Evolutionary conservation across 257 asterid species (phyloP).

Genomic region (Euphrasia confusa): DNA sequence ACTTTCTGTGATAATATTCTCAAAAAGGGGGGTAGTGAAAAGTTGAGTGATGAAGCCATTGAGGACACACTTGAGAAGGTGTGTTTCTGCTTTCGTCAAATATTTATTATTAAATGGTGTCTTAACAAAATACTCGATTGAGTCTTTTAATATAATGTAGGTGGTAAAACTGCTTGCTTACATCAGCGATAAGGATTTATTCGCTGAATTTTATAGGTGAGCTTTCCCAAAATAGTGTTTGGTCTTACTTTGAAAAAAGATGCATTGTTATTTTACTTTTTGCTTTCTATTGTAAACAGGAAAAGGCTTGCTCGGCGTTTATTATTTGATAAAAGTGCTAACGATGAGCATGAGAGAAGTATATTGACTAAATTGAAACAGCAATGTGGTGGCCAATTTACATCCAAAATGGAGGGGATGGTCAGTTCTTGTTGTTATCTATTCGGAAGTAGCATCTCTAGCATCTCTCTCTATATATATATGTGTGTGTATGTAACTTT

Average conservation of each 20-base stretch:
- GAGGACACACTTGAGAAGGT: conserved; percentile 72
- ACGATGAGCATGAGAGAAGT: conserved; percentile 97
- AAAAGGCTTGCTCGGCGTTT: conserved; percentile 93
- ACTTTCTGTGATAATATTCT: conserved; percentile 69
- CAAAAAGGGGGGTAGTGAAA: conserved; percentile 61
- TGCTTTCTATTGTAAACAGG: conserved; percentile 36
- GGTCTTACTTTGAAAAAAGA: conserved; percentile 1
- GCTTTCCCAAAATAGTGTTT: conserved; percentile 15
- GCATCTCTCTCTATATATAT: background rate
- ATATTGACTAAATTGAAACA: conserved; percentile 91
- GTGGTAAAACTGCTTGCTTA: conserved; percentile 92
- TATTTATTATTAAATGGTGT: background rate
- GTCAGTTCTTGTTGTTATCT: conserved; percentile 36
- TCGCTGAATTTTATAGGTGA: conserved; percentile 93
- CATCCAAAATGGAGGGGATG: conserved; percentile 99
- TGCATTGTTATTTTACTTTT: conserved; percentile 12
- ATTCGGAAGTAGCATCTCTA: background rate
- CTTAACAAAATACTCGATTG: conserved; percentile 16
- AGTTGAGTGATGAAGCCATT: conserved; percentile 64
- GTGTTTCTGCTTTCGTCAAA: conserved; percentile 3
- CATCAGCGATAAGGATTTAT: conserved; percentile 88
- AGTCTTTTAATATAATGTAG: conserved; percentile 35
- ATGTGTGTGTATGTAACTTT: background rate
- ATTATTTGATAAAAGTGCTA: conserved; percentile 93
- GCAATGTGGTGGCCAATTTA: conserved; percentile 99